phyloP scores from a whole-genome alignment of 805 yeast species.

The Kockiozyma suomiensis region DNA sequence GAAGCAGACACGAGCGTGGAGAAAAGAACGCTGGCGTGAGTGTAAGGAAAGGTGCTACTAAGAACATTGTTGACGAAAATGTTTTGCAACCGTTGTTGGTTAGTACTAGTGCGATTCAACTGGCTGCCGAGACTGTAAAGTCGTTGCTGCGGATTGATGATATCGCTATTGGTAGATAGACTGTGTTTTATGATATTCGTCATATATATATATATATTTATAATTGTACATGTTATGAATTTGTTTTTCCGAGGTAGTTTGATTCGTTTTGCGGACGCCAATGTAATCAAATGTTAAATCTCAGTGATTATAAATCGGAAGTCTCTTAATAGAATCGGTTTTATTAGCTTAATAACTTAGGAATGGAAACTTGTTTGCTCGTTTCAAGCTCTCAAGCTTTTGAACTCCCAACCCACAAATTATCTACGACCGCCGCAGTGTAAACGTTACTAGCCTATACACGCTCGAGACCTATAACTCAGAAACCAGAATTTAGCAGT shows the following conservation, averaged over 20 bases:
- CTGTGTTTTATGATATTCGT: neutral
- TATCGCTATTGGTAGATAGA: slow-evolving; percentile 82
- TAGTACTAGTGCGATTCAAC: slow-evolving; percentile 87
- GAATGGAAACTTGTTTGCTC: too few species aligned
- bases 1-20: slow-evolving; percentile 88
- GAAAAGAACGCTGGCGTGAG: slow-evolving; percentile 94
- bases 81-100: slow-evolving; percentile 96
- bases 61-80: slow-evolving; percentile 89
- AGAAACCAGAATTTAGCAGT: neutral
- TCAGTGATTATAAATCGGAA: too few species aligned
- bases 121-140: slow-evolving; percentile 96
- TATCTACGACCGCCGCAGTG: too few species aligned
- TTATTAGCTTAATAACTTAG: too few species aligned
- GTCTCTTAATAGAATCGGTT: too few species aligned
- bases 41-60: slow-evolving; percentile 89
- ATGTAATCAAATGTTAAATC: too few species aligned
- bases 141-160: slow-evolving; percentile 96
- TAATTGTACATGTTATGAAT: neutral
- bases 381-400: too few species aligned
- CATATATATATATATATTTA: neutral
- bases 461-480: too few species aligned
- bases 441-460: too few species aligned
- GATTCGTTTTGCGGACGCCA: neutral
- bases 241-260: neutral
- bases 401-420: too few species aligned